A percentile compares a stretch with the other conserved stretches of the same genome.
These are phyloP conservation scores for Fusarium sororula DNA, from an alignment of 2,329 filamentous ascomycete species.

Conservation along the genomic window DNA sequence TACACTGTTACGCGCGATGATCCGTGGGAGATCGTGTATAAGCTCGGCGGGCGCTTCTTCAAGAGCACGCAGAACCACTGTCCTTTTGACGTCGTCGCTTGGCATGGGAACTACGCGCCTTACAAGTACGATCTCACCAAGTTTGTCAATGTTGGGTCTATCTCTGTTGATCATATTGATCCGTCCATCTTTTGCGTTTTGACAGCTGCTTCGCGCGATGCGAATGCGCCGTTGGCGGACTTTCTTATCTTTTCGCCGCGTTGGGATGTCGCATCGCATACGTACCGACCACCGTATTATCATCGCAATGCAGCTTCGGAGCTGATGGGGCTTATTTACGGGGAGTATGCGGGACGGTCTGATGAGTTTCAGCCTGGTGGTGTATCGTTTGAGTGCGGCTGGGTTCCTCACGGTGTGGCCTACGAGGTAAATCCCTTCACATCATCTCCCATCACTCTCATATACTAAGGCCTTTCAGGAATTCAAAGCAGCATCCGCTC, in stretches of 20 bases:
- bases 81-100: slow-evolving; percentile 76
- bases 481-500: slow-evolving; percentile 36
- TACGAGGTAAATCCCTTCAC: slow-evolving; percentile 5
- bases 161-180: slow-evolving; percentile 67
- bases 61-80: slow-evolving; percentile 69
- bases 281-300: slow-evolving; percentile 73
- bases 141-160: slow-evolving; percentile 62
- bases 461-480: slow-evolving; percentile 4
- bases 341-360: slow-evolving; percentile 43
- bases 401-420: slow-evolving; percentile 32
- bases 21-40: slow-evolving; percentile 67
- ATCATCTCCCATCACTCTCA: fast-evolving
- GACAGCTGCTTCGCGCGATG: slow-evolving; percentile 64
- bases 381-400: slow-evolving; percentile 27
- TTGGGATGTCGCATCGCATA: slow-evolving; percentile 70
- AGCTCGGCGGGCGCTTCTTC: slow-evolving; percentile 70
- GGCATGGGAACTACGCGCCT: slow-evolving; percentile 75
- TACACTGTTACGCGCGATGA: slow-evolving; percentile 64
- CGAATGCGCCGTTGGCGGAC: slow-evolving; percentile 66
- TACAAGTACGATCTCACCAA: slow-evolving; percentile 66
- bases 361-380: slow-evolving; percentile 34
- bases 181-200: slow-evolving; percentile 73
- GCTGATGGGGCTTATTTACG: slow-evolving; percentile 62
- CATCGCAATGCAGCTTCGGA: slow-evolving; percentile 68
- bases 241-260: slow-evolving; percentile 74